Conservation (phyloP, 495 filamentous ascomycete species). For the Pyrenula aspistea region DNA sequence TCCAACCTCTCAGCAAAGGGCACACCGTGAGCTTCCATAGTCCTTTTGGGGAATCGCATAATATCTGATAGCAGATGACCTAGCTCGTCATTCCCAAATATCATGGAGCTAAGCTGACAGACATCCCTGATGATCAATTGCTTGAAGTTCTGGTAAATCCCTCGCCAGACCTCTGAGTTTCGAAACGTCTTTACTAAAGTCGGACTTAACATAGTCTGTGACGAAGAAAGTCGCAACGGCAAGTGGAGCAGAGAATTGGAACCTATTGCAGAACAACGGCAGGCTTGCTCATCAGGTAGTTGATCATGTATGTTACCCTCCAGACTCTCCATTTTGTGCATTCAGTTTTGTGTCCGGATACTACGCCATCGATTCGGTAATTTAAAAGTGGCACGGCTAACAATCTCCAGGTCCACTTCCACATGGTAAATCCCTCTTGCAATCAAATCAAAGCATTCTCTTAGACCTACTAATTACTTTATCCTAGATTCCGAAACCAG, state of each 20-base stretch:
- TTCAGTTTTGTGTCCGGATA: background rate
- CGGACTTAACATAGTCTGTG: conserved; percentile 72
- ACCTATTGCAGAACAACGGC: conserved; percentile 96
- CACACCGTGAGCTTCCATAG: conserved; percentile 52
- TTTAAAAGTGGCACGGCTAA: background rate
- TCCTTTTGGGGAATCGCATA: too few relatives aligned
- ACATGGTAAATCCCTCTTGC: conserved; percentile 57
- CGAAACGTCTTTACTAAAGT: too few relatives aligned
- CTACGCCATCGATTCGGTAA: background rate
- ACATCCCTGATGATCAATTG: conserved; percentile 86
- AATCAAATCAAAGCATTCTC: background rate
- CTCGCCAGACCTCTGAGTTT: background rate
- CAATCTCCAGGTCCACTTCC: conserved; percentile 77
- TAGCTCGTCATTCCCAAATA: conserved; percentile 94
- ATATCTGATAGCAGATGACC: background rate
- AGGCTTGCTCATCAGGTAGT: conserved; percentile 87
- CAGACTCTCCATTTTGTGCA: background rate
- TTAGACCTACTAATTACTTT: background rate
- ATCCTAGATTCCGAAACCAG: conserved; percentile 85
- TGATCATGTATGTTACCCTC: conserved; percentile 56
- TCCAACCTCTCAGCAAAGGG: conserved; percentile 72
- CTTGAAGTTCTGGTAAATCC: conserved; percentile 68
- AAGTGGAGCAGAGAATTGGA: conserved; percentile 68
- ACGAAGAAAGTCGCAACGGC: conserved; percentile 78
- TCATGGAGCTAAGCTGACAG: conserved; percentile 85